A percentile compares a stretch with the other conserved stretches of the same genome.
These are phyloP conservation scores for Paramecium octaurelia DNA, from an alignment of 73 alveolate genomes.

Conservation along the genomic window DNA sequence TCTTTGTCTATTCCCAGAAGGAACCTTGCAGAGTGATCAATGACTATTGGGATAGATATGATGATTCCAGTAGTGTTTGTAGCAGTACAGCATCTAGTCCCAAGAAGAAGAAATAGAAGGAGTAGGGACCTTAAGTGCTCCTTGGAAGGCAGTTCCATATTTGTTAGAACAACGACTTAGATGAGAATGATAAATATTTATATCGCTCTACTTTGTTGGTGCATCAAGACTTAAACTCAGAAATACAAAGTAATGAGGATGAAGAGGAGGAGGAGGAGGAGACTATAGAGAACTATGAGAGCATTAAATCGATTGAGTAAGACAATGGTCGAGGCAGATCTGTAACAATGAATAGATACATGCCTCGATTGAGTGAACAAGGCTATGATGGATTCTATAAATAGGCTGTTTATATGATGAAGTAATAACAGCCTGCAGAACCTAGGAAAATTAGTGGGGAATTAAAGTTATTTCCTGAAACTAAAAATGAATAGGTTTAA, in stretches of 20 bases:
- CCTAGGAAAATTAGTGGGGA: background rate
- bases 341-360: background rate
- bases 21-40: slow-evolving; percentile 1
- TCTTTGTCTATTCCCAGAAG: background rate
- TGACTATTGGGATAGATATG: slow-evolving; percentile 39
- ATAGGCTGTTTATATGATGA: slow-evolving; percentile 4
- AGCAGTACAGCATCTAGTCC: slow-evolving; percentile 20
- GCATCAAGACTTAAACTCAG: background rate
- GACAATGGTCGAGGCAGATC: background rate
- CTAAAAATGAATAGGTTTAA: background rate
- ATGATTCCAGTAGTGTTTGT: background rate
- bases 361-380: background rate
- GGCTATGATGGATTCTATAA: slow-evolving; percentile 54
- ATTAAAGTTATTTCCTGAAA: slow-evolving; percentile 13
- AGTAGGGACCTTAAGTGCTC: background rate
- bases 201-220: background rate
- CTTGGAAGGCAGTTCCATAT: slow-evolving; percentile 38
- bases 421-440: background rate
- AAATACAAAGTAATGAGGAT: background rate
- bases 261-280: background rate
- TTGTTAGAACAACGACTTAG: background rate
- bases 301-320: background rate
- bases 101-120: background rate
- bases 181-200: background rate
- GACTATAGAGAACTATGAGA: background rate